Evolutionary conservation across 352 stramenopile genomes (phyloP).

Genomic region (Pythium diclinum): DNA sequence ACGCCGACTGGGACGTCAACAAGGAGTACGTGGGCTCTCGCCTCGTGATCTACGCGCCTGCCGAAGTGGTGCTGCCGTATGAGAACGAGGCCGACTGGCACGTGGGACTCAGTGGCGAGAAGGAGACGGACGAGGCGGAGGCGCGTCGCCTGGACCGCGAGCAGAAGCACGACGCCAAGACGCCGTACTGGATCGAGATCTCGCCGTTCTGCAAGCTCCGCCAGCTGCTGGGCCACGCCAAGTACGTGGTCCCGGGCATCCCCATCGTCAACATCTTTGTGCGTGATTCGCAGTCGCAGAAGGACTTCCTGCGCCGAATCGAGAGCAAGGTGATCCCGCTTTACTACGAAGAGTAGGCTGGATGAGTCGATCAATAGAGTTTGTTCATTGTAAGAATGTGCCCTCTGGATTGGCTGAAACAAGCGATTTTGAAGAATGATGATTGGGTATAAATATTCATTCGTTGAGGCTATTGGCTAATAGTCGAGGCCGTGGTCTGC

Average conservation of each 20-base stretch:
- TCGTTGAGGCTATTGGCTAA: constrained; percentile 21
- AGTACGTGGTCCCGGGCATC: constrained; percentile 83
- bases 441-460: constrained; percentile 23
- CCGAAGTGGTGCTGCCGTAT: constrained; percentile 72
- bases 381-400: neutral
- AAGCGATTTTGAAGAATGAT: neutral
- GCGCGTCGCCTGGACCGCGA: constrained; percentile 54
- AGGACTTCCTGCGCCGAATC: constrained; percentile 65
- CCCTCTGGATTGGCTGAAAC: constrained; percentile 8
- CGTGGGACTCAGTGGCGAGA: constrained; percentile 66
- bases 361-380: constrained; percentile 9
- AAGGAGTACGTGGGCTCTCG: constrained; percentile 74
- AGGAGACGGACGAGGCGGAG: constrained; percentile 70
- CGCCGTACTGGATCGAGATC: constrained; percentile 73
- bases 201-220: constrained; percentile 78
- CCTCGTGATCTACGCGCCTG: constrained; percentile 69
- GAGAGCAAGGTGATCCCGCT: constrained; percentile 54
- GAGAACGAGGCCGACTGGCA: constrained; percentile 66
- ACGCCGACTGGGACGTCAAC: constrained; percentile 73
- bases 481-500: neutral
- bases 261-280: constrained; percentile 85
- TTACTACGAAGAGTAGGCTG: constrained; percentile 27
- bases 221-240: constrained; percentile 61
- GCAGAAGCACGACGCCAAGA: constrained; percentile 74
- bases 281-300: constrained; percentile 53